These are phyloP conservation scores for Apiotrichum domesticum DNA, from an alignment of 1,284 basidiomycete genomes.

Conservation along the genomic window DNA sequence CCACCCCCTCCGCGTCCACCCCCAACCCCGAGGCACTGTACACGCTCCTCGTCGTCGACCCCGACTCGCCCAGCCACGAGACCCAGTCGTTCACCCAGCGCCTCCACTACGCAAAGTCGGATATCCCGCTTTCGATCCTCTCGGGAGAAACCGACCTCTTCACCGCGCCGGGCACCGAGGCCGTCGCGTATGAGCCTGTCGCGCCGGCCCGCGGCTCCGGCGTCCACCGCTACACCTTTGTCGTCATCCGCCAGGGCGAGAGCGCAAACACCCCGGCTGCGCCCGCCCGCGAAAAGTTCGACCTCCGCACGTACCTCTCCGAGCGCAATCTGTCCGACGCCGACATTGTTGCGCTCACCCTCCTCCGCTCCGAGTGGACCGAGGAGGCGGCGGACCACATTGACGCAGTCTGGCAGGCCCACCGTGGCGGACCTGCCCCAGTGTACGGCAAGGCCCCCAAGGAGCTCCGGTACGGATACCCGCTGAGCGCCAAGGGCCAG, in stretches of 20 bases:
- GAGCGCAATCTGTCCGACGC: constrained; percentile 9
- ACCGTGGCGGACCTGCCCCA: constrained; percentile 53
- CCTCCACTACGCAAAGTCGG: constrained; percentile 84
- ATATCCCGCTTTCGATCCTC: constrained; percentile 67
- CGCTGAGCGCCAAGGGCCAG: constrained; percentile 28
- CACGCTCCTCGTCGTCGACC: constrained; percentile 81
- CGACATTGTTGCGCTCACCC: constrained; percentile 29
- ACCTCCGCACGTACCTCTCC: constrained; percentile 26
- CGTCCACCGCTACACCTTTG: constrained; percentile 35
- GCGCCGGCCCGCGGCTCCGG: constrained; percentile 33
- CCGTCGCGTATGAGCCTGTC: constrained; percentile 37
- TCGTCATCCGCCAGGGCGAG: constrained; percentile 28
- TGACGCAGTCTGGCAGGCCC: constrained; percentile 21
- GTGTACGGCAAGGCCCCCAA: constrained; percentile 59
- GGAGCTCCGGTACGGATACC: constrained; percentile 38
- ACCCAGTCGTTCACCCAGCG: constrained; percentile 63
- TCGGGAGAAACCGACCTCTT: constrained; percentile 48
- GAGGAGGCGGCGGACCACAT: constrained; percentile 27
- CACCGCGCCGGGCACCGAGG: constrained; percentile 23
- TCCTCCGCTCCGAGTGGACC: constrained; percentile 35
- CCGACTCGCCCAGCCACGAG: constrained; percentile 72
- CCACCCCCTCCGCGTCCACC: constrained; percentile 53
- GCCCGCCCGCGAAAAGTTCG: constrained; percentile 25
- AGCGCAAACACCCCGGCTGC: constrained; percentile 1
- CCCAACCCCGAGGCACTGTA: constrained; percentile 61